Percentiles rank a stretch among this genome's conserved stretches.
phyloP scores from a whole-genome alignment of 2,329 filamentous ascomycete species.

The Colletotrichum sp. region DNA sequence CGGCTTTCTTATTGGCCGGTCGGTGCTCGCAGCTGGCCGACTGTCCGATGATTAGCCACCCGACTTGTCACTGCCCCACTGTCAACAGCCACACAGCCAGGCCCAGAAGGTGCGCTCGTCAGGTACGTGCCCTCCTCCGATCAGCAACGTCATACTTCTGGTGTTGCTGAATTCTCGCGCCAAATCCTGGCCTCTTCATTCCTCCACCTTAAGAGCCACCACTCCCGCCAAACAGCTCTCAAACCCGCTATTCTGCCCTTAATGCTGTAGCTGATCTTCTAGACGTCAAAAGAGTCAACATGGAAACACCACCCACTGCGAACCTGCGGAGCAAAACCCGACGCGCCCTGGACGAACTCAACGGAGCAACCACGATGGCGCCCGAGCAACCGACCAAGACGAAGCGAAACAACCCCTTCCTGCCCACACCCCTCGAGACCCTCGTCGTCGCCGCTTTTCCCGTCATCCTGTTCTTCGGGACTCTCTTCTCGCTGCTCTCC shows the following conservation, averaged over 20 bases:
- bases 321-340: slow-evolving; percentile 21
- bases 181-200: neutral
- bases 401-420: slow-evolving; percentile 58
- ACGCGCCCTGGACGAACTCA: slow-evolving; percentile 20
- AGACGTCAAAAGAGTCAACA: neutral
- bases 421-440: slow-evolving; percentile 73
- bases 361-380: slow-evolving; percentile 4
- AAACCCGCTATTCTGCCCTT: neutral
- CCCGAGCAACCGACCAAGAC: slow-evolving; percentile 17
- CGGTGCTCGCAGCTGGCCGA: neutral
- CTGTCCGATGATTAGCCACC: neutral
- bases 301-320: slow-evolving; percentile 20
- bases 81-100: neutral
- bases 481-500: slow-evolving; percentile 79
- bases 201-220: neutral
- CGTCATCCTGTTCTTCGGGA: slow-evolving; percentile 77
- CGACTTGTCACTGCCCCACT: neutral
- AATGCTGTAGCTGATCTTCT: neutral
- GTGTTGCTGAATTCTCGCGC: slow-evolving; percentile 5
- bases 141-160: slow-evolving; percentile 18
- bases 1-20: neutral
- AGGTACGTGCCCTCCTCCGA: neutral
- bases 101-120: neutral
- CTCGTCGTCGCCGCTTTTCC: slow-evolving; percentile 76
- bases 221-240: neutral